Percentiles rank a stretch among this genome's conserved stretches.
These are phyloP conservation scores for Pichia californica DNA, from an alignment of 805 yeast genomes.

Conservation along the genomic window DNA sequence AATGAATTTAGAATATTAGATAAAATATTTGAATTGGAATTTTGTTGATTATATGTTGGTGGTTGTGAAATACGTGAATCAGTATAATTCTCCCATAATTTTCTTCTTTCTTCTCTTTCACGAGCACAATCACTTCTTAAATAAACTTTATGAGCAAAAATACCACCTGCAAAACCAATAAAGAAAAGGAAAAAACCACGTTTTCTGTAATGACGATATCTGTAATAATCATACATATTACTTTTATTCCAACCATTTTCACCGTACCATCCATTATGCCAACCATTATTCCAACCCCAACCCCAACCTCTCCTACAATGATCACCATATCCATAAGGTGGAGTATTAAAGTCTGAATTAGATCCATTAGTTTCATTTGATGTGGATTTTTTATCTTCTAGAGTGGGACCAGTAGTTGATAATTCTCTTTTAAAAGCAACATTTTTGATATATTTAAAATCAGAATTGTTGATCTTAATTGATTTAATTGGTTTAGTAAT, in stretches of 20 bases:
- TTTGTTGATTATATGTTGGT: too few relatives aligned
- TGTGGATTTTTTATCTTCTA: too few relatives aligned
- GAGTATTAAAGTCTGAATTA: background rate
- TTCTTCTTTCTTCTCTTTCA: background rate
- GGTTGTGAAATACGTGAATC: too few relatives aligned
- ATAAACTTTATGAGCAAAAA: background rate
- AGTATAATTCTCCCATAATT: background rate
- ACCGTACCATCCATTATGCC: too few relatives aligned
- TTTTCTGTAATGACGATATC: background rate
- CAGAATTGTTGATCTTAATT: too few relatives aligned
- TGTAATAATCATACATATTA: background rate
- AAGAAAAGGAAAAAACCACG: constrained; percentile 1
- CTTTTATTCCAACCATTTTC: too few relatives aligned
- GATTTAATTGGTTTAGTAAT: too few relatives aligned
- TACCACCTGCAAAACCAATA: background rate
- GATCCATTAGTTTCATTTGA: too few relatives aligned
- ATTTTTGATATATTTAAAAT: too few relatives aligned
- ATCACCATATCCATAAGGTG: background rate
- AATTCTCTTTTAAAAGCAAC: too few relatives aligned
- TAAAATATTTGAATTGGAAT: background rate
- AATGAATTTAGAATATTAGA: background rate
- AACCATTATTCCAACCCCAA: background rate
- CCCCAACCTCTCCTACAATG: background rate
- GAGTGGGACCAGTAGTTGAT: too few relatives aligned
- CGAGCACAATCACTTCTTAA: background rate